phyloP scores from a whole-genome alignment of 768 basidiomycete species.

The Sarcomyxa edulis region DNA sequence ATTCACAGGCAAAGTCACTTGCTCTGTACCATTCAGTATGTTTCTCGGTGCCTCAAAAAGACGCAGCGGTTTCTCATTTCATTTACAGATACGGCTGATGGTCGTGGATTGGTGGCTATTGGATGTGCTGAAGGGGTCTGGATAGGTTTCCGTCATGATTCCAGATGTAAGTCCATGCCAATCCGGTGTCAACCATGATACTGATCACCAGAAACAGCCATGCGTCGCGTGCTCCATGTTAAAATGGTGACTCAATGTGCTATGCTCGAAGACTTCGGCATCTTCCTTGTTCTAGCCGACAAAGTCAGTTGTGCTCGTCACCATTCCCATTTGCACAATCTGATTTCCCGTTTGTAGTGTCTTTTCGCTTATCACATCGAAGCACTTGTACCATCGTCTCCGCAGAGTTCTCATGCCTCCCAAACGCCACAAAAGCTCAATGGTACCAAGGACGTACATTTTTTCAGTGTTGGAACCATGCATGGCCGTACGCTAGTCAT shows the following conservation, averaged over 20 bases:
- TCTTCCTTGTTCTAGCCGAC: constrained; percentile 93
- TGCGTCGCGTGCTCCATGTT: constrained; percentile 90
- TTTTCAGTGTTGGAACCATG: constrained; percentile 90
- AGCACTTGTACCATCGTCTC: constrained; percentile 87
- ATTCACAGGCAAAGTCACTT: constrained; percentile 84
- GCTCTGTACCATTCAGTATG: constrained; percentile 88
- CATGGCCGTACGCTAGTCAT: constrained; percentile 86
- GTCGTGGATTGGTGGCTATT: constrained; percentile 82
- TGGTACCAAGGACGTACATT: constrained; percentile 88
- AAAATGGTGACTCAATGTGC: constrained; percentile 94
- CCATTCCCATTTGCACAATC: too few species aligned
- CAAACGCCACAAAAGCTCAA: constrained; percentile 89
- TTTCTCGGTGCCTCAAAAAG: constrained; percentile 24
- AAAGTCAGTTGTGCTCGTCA: constrained; percentile 43
- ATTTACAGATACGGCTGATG: constrained; percentile 71
- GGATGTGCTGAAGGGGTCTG: constrained; percentile 96
- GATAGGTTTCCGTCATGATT: constrained; percentile 93
- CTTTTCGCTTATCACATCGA: constrained; percentile 95
- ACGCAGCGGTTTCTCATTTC: too few species aligned
- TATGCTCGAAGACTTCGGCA: constrained; percentile 93
- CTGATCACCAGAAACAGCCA: constrained; percentile 41
- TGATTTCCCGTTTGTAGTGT: constrained; percentile 40
- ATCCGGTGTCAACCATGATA: neutral
- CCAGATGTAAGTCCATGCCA: constrained; percentile 55
- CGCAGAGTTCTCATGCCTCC: constrained; percentile 56